Evolutionary conservation across 306 rosid species (phyloP).

Genomic region (Potentilla sterilis): DNA sequence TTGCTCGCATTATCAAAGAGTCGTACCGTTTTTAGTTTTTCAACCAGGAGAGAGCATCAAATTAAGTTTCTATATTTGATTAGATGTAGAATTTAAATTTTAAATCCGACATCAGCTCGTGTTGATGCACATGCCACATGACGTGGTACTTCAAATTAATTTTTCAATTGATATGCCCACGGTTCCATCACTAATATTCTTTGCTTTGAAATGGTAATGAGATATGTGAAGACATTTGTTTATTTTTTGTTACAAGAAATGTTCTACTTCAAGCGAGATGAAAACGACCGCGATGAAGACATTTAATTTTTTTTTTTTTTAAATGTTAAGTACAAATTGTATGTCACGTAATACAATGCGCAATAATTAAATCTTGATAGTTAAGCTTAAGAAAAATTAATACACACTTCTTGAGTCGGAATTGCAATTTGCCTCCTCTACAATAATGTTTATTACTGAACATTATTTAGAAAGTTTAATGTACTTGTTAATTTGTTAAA

Average conservation of each 20-base stretch:
- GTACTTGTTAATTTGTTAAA: too few species aligned
- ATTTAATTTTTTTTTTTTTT: too few species aligned
- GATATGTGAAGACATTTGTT: background rate
- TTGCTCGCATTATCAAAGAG: background rate
- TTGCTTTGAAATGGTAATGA: background rate
- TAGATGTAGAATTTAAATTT: background rate
- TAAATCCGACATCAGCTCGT: background rate
- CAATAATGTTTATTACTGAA: too few species aligned
- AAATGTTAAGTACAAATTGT: too few species aligned
- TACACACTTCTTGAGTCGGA: background rate
- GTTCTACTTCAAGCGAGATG: too few species aligned
- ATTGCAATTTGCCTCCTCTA: background rate
- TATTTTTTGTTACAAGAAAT: background rate
- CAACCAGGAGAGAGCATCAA: background rate
- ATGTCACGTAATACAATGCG: too few species aligned
- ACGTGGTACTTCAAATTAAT: background rate
- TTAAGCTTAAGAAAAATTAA: too few species aligned
- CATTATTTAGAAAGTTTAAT: too few species aligned
- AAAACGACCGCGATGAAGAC: background rate
- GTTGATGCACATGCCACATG: background rate
- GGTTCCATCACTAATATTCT: background rate
- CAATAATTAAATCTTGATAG: background rate
- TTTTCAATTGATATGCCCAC: background rate
- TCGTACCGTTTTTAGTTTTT: slow-evolving; percentile 6
- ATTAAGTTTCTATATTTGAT: background rate